phyloP scores from a whole-genome alignment of 306 rosid species.

The Quercus alba region DNA sequence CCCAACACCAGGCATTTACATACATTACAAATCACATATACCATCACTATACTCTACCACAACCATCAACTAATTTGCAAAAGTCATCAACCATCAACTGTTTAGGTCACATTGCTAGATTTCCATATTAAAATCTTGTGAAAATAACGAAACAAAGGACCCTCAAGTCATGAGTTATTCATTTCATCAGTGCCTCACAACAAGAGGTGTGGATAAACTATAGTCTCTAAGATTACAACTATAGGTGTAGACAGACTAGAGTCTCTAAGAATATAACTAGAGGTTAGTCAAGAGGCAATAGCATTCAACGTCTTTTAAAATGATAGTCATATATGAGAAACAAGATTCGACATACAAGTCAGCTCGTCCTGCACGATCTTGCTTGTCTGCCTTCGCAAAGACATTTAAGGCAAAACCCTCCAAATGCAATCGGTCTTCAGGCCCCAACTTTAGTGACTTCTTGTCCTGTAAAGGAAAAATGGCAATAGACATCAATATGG shows the following conservation, averaged over 20 bases:
- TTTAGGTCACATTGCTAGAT: too few species aligned
- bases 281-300: neutral
- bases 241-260: neutral
- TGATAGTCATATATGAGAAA: neutral
- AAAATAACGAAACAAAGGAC: too few species aligned
- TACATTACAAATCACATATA: too few species aligned
- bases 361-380: constrained; percentile 92
- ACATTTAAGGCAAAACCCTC: constrained; percentile 97
- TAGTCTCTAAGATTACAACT: neutral
- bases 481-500: neutral
- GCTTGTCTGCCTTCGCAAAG: constrained; percentile 95
- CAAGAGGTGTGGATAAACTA: neutral
- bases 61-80: too few species aligned
- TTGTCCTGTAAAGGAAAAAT: constrained; percentile 63
- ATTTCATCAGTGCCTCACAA: neutral
- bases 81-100: too few species aligned
- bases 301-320: neutral
- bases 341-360: constrained; percentile 62
- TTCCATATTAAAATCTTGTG: too few species aligned
- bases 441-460: constrained; percentile 72
- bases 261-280: neutral
- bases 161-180: neutral
- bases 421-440: constrained; percentile 81
- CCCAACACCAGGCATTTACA: too few species aligned
- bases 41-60: too few species aligned